Base-by-base conservation (phyloP, 148 eudicot species). In the Selenicereus undatus region DNA sequence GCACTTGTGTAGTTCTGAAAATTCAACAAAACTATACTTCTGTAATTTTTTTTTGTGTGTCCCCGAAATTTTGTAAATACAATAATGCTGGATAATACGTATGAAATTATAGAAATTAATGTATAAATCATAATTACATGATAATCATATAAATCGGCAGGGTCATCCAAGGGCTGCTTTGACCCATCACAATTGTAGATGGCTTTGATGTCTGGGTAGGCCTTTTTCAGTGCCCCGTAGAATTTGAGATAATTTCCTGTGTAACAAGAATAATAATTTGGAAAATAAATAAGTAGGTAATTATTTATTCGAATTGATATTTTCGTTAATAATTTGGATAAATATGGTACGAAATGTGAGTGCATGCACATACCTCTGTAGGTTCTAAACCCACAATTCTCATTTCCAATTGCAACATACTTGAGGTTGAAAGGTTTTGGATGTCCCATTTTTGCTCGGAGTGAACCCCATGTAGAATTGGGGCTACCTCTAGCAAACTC, bases 401-500 rank as follows among this genome's bases (percentile, higher is more conserved):
- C 93, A 80, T 95, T 95, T 32, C 97, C 97, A 54, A 90, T 81
- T 26, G 94, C 94, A 79, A 95, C 88, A 73, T 91, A 89, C 77
- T 84, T 91, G 79, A 95, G 84, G 78, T 84, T 89, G 74, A 93
- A 95, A 66, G 99, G 99, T 64, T 81, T 82, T 12, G 88, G 86
- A 76, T 92, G 99, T 75, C 99, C 97, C 88, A 91, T 77, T 64
- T 84, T 82, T 50, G 97, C 95, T 42, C 97, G 91, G 27, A 90
- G 81, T 35, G 92, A 87, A 30, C 97, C 99, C 99, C 97, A 92
- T 83, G 84, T 84, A 0, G 99, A 86, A 82, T 80, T 64, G 8
- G 87, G 51, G 81, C 86, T 89, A 66, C 97, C 97, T 79, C 89
- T 90, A 20, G 97, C 94, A 88, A 95, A 95, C 91, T 93, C 97